Evolutionary conservation across 2,329 filamentous ascomycete genomes (phyloP), one percentile per base, ranked within the genome.

Genomic region (Mariannaea elegans): DNA sequence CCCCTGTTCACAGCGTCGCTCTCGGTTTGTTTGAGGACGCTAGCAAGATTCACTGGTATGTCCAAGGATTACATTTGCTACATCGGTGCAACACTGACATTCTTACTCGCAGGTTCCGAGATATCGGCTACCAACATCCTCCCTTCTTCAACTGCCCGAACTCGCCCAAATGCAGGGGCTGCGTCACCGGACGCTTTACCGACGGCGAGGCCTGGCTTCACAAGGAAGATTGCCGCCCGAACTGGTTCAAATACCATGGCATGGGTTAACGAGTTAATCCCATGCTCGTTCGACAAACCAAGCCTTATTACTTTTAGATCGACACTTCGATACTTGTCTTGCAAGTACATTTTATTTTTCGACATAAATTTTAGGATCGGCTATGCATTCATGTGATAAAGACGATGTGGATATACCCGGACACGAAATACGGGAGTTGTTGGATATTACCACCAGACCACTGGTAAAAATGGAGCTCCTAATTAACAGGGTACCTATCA

Each of bases 81-180:
- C n/a, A 51, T 8, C 29, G 14, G 9, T 21, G 34, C n/a, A n/a
- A 55, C 24, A 44, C 58, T 57, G 59, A 47, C 54, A 13, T 24
- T 21, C n/a, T 24, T 19, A 49, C n/a, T n/a, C n/a, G 6, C 65
- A 97, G 94, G 94, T 99, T 99, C 89, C 94, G 94, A 53, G 95
- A 99, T 75, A 98, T 99, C 67, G 95, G 95, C 58, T 99, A 99
- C 80, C 93, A 97, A 72, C 95, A 99, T 71, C 94, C 98, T 53
- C 95, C 95, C 45, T 99, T 97, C 81, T 97, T 97, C 84, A 99
- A 99, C 81, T 99, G 95, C 75, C 95, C 95, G 63, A 98, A 97
- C 79, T 97, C 91, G 52, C 91, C 92, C 48, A 98, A 98, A 77
- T 98, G 94, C 76, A 90, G 85, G 66, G 92, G 92, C 66, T 98